These are phyloP conservation scores for Kokia cookei DNA, from an alignment of 441 rosid genomes.

Conservation along the genomic window DNA sequence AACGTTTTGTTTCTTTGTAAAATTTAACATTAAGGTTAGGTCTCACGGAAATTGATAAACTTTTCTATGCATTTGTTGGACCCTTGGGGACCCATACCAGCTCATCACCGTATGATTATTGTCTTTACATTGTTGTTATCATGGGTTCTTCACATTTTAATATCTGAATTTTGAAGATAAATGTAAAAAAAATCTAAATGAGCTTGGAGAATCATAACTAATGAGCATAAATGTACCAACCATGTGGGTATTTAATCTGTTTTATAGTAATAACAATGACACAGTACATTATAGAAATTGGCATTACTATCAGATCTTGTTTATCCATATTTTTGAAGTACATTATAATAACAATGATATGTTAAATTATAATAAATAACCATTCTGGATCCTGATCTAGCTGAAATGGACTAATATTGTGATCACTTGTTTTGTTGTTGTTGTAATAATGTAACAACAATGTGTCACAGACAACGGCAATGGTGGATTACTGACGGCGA, in stretches of 20 bases:
- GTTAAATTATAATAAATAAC: background rate
- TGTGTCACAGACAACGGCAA: background rate
- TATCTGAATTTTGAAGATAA: background rate
- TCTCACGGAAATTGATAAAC: background rate
- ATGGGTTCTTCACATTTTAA: background rate
- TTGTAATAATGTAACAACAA: background rate
- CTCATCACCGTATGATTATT: background rate
- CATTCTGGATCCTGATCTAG: constrained; percentile 3
- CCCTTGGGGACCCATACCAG: constrained; percentile 6
- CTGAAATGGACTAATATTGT: background rate
- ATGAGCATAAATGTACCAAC: background rate
- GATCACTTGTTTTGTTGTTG: background rate
- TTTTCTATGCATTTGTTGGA: background rate
- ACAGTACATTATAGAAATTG: background rate
- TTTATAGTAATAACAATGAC: background rate
- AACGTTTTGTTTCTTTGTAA: too few relatives aligned
- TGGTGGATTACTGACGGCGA: too few relatives aligned
- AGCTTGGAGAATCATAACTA: background rate
- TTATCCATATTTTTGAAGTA: background rate
- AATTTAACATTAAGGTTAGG: too few relatives aligned
- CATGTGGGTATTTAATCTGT: background rate
- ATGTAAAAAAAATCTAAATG: background rate
- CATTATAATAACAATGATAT: too few relatives aligned
- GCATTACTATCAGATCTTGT: constrained; percentile 6
- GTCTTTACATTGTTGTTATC: background rate